phyloP scores from a whole-genome alignment of 371 early-diverging fungal genomes.

The Syncephalastrum racemosum region DNA sequence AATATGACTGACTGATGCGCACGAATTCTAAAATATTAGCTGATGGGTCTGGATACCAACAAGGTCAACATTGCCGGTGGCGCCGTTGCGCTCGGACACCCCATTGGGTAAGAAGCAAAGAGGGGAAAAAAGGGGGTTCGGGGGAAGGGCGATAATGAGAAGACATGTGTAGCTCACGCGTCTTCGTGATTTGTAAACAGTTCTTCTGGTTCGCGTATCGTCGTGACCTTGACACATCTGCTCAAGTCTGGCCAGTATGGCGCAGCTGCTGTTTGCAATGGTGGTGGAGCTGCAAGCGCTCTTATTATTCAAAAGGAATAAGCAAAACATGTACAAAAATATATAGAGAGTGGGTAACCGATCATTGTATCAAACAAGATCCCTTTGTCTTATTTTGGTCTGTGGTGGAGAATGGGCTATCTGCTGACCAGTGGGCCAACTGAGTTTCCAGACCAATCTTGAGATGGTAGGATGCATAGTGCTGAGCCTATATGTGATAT shows the following conservation, averaged over 20 bases:
- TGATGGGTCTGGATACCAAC: constrained; percentile 69
- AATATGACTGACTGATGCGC: neutral
- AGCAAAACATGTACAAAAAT: constrained; percentile 8
- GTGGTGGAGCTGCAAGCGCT: constrained; percentile 90
- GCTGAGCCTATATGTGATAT: constrained; percentile 18
- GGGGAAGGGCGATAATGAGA: neutral
- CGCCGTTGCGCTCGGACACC: constrained; percentile 93
- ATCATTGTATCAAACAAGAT: neutral
- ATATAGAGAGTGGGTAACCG: neutral
- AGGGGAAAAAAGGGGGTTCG: neutral
- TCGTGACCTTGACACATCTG: constrained; percentile 83
- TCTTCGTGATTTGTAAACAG: constrained; percentile 19
- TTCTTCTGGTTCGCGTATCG: constrained; percentile 86
- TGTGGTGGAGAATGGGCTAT: neutral
- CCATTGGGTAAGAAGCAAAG: constrained; percentile 67
- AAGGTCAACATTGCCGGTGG: constrained; percentile 90
- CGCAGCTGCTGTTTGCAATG: constrained; percentile 90
- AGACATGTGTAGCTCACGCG: too few relatives aligned
- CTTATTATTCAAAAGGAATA: constrained; percentile 77
- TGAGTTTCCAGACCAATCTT: constrained; percentile 35
- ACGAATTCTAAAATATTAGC: constrained; percentile 30
- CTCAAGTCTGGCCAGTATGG: constrained; percentile 81
- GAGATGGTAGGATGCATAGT: constrained; percentile 32
- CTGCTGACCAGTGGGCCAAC: constrained; percentile 32
- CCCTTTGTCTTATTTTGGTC: neutral